These are phyloP conservation scores for Parafenestella ontariensis DNA, from an alignment of 2,329 filamentous ascomycete genomes.

Conservation along the genomic window DNA sequence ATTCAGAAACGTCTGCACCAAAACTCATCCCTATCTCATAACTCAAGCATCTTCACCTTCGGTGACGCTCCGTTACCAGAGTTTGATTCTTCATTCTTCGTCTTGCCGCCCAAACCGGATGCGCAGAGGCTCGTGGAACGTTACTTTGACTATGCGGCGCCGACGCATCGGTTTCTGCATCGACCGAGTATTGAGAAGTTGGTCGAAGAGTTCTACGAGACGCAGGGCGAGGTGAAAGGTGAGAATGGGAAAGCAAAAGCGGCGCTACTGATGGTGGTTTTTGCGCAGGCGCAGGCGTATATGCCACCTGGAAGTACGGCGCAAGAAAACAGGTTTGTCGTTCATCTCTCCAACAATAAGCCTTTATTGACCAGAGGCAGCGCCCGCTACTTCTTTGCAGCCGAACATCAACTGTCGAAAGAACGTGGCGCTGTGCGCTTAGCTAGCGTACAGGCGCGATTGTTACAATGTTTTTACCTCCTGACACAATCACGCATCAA, in stretches of 20 bases:
- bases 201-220: constrained; percentile 58
- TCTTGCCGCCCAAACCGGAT: constrained; percentile 53
- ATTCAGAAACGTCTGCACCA: constrained; percentile 59
- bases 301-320: constrained; percentile 39
- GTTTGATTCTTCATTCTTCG: constrained; percentile 53
- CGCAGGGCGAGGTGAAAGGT: constrained; percentile 50
- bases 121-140: constrained; percentile 56
- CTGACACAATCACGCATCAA: constrained; percentile 66
- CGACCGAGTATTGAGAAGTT: constrained; percentile 58
- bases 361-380: constrained; percentile 16
- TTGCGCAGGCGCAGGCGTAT: constrained; percentile 60
- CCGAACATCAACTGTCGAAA: constrained; percentile 53
- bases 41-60: constrained; percentile 58
- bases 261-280: constrained; percentile 60
- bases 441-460: constrained; percentile 64
- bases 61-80: constrained; percentile 59
- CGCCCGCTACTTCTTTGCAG: constrained; percentile 53
- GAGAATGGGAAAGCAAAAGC: constrained; percentile 53
- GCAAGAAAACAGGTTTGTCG: constrained; percentile 33
- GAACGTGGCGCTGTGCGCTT: constrained; percentile 63
- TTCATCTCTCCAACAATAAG: background rate
- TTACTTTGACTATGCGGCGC: constrained; percentile 68
- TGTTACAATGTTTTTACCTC: constrained; percentile 66
- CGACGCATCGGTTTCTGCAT: constrained; percentile 66
- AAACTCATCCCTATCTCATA: constrained; percentile 44